Percentiles rank a stretch among this genome's conserved stretches.
phyloP scores from a whole-genome alignment of 148 eudicot species.

The Rhododendron williamsianum region DNA sequence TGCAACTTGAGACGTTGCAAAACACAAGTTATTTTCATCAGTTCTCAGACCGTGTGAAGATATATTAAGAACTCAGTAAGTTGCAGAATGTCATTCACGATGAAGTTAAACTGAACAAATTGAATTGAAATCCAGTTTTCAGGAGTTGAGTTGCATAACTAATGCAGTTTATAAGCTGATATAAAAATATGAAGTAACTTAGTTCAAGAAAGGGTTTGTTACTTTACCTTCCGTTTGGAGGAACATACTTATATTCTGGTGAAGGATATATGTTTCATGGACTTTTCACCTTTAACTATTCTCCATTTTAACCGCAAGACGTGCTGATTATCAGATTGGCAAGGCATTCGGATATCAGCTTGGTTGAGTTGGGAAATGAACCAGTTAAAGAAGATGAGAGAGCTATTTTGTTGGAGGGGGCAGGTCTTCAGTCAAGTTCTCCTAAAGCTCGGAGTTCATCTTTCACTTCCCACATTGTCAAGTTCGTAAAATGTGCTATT shows the following conservation, averaged over 20 bases:
- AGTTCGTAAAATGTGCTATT: constrained; percentile 30
- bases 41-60: not conserved
- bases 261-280: not conserved
- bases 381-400: constrained; percentile 64
- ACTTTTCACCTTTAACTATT: not conserved
- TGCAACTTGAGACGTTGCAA: not conserved
- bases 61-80: not conserved
- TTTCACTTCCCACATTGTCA: constrained; percentile 45
- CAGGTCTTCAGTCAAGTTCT: constrained; percentile 29
- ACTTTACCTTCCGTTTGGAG: not conserved
- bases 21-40: not conserved
- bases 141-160: not conserved
- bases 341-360: constrained; percentile 64
- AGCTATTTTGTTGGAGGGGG: constrained; percentile 66
- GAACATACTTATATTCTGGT: not conserved
- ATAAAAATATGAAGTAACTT: not conserved
- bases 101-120: not conserved
- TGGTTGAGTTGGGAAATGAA: constrained; percentile 54
- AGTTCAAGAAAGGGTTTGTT: not conserved
- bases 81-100: not conserved
- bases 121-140: not conserved
- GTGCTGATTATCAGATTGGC: not conserved
- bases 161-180: not conserved
- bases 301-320: not conserved
- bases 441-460: constrained; percentile 1